phyloP scores from a whole-genome alignment of 805 yeast species.

The Martiniozyma abietophila region DNA sequence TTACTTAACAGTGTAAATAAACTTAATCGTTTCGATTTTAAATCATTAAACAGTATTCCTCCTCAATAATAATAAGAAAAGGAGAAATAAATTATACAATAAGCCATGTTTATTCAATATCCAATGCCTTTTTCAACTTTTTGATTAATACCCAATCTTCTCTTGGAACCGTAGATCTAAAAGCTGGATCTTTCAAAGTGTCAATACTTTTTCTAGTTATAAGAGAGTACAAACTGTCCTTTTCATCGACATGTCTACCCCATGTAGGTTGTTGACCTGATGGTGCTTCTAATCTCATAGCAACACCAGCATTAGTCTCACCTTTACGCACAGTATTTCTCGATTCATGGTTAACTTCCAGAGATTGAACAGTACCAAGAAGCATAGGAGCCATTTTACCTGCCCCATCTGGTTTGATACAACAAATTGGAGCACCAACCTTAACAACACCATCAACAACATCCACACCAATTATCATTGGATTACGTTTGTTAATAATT shows the following conservation, averaged over 20 bases:
- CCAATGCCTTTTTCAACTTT: constrained; percentile 80
- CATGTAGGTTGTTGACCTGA: constrained; percentile 91
- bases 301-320: constrained; percentile 96
- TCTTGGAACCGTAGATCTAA: constrained; percentile 87
- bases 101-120: constrained; percentile 35
- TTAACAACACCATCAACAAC: constrained; percentile 85
- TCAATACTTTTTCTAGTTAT: constrained; percentile 86
- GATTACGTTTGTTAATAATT: constrained; percentile 96
- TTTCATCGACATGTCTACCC: constrained; percentile 98
- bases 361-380: constrained; percentile 83
- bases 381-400: constrained; percentile 61
- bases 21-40: no score
- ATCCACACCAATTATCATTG: constrained; percentile 99
- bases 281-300: constrained; percentile 92
- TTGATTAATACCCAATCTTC: constrained; percentile 93
- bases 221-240: constrained; percentile 83
- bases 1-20: no score
- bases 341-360: constrained; percentile 93
- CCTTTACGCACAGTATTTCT: constrained; percentile 79
- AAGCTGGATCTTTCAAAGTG: constrained; percentile 96
- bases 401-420: constrained; percentile 77
- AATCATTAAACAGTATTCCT: neutral
- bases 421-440: constrained; percentile 92
- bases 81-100: no score
- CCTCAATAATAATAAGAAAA: neutral